Percentiles rank a stretch among this genome's conserved stretches.
Evolutionary conservation across 805 yeast species (phyloP).

Genomic region (Barnettozyma vustinii): DNA sequence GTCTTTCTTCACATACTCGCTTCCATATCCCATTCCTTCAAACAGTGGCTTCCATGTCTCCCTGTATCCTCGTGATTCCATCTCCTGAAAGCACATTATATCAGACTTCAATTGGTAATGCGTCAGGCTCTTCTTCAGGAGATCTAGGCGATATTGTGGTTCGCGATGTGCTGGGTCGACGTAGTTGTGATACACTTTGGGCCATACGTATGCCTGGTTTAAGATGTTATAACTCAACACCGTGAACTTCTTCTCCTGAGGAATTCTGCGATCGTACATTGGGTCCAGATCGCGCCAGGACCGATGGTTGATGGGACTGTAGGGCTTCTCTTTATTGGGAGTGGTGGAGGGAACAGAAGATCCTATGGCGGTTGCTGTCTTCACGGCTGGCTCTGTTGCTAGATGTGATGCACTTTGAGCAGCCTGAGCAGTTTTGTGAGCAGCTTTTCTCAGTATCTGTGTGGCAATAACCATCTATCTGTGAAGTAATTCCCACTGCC

Average conservation of each 20-base stretch:
- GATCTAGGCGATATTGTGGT: constrained; percentile 44
- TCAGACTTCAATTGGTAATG: constrained; percentile 38
- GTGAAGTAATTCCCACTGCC: neutral
- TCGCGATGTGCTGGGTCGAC: constrained; percentile 40
- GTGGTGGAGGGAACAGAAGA: neutral
- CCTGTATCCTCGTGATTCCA: constrained; percentile 39
- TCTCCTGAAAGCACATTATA: constrained; percentile 56
- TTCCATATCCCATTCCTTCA: constrained; percentile 35
- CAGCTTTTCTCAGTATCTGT: neutral
- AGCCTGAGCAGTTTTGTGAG: neutral
- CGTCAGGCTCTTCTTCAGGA: constrained; percentile 32
- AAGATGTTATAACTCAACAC: constrained; percentile 41
- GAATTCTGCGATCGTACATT: constrained; percentile 1
- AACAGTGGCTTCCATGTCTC: constrained; percentile 34
- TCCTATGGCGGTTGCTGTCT: neutral
- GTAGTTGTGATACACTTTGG: constrained; percentile 45
- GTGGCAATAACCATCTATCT: neutral
- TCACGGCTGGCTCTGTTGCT: neutral
- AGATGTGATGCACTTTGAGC: neutral
- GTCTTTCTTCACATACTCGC: constrained; percentile 44
- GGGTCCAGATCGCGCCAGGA: constrained; percentile 10
- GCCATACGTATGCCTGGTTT: constrained; percentile 58
- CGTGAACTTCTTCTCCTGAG: constrained; percentile 1
- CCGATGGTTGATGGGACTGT: constrained; percentile 5
- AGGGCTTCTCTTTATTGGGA: neutral